phyloP scores from a whole-genome alignment of 441 rosid genomes.

The Brassica hybrid region DNA sequence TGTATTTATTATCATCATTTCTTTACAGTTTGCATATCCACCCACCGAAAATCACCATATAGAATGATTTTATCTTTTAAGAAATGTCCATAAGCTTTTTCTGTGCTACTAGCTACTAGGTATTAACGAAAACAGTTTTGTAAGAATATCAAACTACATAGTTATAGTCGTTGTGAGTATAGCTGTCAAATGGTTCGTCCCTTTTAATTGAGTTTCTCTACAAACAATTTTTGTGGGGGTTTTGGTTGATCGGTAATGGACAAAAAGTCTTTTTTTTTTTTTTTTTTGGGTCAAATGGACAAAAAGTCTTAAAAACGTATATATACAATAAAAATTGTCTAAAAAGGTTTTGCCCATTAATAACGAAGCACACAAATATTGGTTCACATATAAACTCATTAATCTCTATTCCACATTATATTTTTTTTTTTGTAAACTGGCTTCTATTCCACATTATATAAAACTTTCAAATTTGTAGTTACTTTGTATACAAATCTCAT shows the following conservation, averaged over 20 bases:
- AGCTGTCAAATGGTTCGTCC: not conserved
- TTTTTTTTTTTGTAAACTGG: too few species aligned
- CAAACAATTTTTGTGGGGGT: not conserved
- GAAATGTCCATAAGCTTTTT: not conserved
- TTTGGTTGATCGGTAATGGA: not conserved
- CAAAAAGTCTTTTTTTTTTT: not conserved
- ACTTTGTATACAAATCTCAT: not conserved
- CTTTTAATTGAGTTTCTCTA: not conserved
- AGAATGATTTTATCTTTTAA: not conserved
- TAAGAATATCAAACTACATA: not conserved
- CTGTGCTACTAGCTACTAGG: not conserved
- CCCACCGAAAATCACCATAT: slow-evolving; percentile 20
- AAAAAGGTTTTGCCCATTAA: not conserved
- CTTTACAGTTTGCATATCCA: slow-evolving; percentile 24
- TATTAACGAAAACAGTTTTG: not conserved
- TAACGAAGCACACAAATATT: not conserved
- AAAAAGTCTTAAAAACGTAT: not conserved
- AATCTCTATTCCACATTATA: not conserved
- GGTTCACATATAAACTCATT: too few species aligned
- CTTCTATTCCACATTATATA: not conserved
- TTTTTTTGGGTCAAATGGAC: too few species aligned
- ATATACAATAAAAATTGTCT: not conserved
- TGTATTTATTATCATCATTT: slow-evolving; percentile 37
- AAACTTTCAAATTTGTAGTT: not conserved
- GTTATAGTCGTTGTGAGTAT: not conserved